Evolutionary conservation across 257 asterid genomes (phyloP), one percentile per base, ranked within the genome.

Genomic region (Primulina eburnea): DNA sequence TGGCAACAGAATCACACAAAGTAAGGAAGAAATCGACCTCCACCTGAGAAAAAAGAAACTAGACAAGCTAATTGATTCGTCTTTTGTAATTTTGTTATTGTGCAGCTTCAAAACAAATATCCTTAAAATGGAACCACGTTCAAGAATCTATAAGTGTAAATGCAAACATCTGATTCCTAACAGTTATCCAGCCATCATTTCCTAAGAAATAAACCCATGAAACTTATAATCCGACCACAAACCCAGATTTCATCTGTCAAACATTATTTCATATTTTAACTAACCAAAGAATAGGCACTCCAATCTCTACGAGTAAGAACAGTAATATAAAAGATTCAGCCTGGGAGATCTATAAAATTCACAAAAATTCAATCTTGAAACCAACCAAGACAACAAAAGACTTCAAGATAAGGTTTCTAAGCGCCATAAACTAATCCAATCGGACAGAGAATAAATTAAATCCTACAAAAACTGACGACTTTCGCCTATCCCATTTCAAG

Each of bases 191-290:
- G 40, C 52, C 65, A 60, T 17, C 57, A 32, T 29, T 43, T 60
- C 57, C 34, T 18, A 71, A 62, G 8, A 56, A 65, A 60, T 20
- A 16, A 72, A 21, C 21, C 28, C n/a, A 47, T 18, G 68, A 67
- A 60, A 11, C 5, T 4, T 43, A 16, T 14, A 47, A 47, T 47
- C 17, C 56, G 16, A 14, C 16, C 56, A 47, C 56, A 47, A 21
- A 21, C 24, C 24, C 24, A 21, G 24, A 21, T 21, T 21, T 21
- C 24, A 21, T 21, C 24, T 21, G 24, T 21, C 24, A 21, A 21
- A 21, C 7, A 47, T 11, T 40, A 40, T 40, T 1, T 11, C 5
- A 2, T 40, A 10, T 11, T 10, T 40, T 3, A 11, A 40, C 52
- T 11, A 40, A 40, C 52, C 3, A 40, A 11, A 10, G 53, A 43